A percentile compares a stretch with the other conserved stretches of the same genome.
Evolutionary conservation across 1,284 basidiomycete species (phyloP).

Genomic region (Leccinum griseonigrum): DNA sequence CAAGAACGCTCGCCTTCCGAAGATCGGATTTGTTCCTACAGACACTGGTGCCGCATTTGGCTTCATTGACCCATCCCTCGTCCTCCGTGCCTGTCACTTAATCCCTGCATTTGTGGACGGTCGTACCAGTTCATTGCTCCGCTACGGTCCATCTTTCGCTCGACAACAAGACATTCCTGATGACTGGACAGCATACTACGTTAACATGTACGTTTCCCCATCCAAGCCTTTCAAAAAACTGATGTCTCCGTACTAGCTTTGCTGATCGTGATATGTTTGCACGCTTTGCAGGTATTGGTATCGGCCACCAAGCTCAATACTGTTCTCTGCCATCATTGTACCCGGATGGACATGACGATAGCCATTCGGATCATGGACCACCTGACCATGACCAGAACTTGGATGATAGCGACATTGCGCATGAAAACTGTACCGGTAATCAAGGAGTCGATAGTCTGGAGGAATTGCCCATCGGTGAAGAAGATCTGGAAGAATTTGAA

Average conservation of each 20-base stretch:
- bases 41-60: slow-evolving; percentile 3
- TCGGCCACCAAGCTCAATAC: neutral
- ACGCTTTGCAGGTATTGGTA: neutral
- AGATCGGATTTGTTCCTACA: slow-evolving; percentile 9
- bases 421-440: neutral
- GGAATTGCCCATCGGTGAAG: neutral
- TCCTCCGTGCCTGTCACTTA: slow-evolving; percentile 12
- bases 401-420: neutral
- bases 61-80: slow-evolving; percentile 10
- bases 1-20: slow-evolving; percentile 6
- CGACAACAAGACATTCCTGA: neutral
- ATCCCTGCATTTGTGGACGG: slow-evolving; percentile 10
- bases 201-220: neutral
- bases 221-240: neutral
- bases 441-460: neutral
- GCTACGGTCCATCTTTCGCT: neutral
- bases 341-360: neutral
- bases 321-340: neutral
- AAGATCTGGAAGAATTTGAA: too few relatives aligned
- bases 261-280: neutral
- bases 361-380: neutral
- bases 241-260: neutral
- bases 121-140: neutral
- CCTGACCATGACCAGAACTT: neutral
- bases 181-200: neutral